A percentile compares a stretch with the other conserved stretches of the same genome.
These are phyloP conservation scores for Aspergillus candidus DNA, from an alignment of 2,329 filamentous ascomycete genomes.

Conservation along the genomic window DNA sequence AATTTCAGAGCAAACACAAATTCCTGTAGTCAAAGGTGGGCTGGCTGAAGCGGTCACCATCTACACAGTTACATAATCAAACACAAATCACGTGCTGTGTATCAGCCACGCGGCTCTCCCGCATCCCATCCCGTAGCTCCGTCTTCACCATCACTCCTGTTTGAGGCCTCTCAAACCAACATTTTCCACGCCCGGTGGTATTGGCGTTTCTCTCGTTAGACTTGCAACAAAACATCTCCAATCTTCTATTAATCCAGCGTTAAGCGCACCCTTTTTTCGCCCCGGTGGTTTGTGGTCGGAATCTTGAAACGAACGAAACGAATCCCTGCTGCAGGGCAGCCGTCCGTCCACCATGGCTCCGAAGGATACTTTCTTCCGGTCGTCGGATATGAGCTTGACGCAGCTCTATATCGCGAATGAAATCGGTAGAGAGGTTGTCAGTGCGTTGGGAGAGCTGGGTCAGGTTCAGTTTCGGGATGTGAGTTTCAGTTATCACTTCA, in stretches of 20 bases:
- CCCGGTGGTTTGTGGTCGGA: no score
- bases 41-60: no score
- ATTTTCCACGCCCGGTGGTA: constrained; percentile 6
- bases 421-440: constrained; percentile 96
- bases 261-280: no score
- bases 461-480: constrained; percentile 97
- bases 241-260: no score
- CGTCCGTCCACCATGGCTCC: constrained; percentile 49
- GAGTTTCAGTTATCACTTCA: constrained; percentile 38
- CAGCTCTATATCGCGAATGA: constrained; percentile 99
- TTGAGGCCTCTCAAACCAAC: no score
- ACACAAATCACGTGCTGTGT: constrained; percentile 13
- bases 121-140: background rate
- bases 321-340: constrained; percentile 9
- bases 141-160: background rate
- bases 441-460: constrained; percentile 90
- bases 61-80: background rate
- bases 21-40: no score
- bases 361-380: constrained; percentile 96
- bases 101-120: constrained; percentile 17
- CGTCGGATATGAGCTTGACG: constrained; percentile 99
- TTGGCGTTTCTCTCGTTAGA: constrained; percentile 5
- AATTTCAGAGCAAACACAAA: no score
- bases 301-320: no score
- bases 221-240: no score